A percentile compares a stretch with the other conserved stretches of the same genome.
Evolutionary conservation across 345 rosid genomes (phyloP).

Genomic region (Carallia pectinifolia): DNA sequence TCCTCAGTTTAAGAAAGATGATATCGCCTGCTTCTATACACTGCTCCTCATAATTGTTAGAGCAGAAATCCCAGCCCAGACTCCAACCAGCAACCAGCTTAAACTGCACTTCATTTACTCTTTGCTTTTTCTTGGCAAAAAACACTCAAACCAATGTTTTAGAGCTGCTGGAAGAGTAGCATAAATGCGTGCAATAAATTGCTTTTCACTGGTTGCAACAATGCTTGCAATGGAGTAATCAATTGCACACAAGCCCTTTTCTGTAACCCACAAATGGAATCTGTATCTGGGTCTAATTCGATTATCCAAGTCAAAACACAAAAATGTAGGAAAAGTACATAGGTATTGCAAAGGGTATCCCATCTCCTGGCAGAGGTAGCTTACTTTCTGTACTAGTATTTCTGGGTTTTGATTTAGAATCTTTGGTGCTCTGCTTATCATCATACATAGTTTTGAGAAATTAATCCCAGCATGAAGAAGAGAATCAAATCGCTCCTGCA

Average conservation of each 20-base stretch:
- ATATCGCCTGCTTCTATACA: too few species aligned
- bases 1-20: too few species aligned
- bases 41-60: neutral
- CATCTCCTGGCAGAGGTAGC: conserved; percentile 48
- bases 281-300: conserved; percentile 58
- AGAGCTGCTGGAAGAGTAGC: conserved; percentile 65
- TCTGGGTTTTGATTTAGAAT: conserved; percentile 57
- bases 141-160: conserved; percentile 55
- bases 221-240: conserved; percentile 59
- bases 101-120: neutral
- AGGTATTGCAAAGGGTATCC: conserved; percentile 45
- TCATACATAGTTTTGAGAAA: conserved; percentile 50
- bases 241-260: conserved; percentile 41
- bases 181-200: conserved; percentile 45
- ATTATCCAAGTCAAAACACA: conserved; percentile 60
- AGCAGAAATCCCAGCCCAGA: neutral
- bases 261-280: conserved; percentile 52
- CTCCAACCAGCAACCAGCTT: neutral
- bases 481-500: conserved; percentile 48
- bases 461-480: conserved; percentile 39
- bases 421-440: conserved; percentile 49
- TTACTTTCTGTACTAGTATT: conserved; percentile 43
- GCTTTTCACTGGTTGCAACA: conserved; percentile 65
- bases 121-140: conserved; percentile 26
- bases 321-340: conserved; percentile 48